Conservation (phyloP, 2,329 filamentous ascomycete species). For the Penicillium expansum region DNA sequence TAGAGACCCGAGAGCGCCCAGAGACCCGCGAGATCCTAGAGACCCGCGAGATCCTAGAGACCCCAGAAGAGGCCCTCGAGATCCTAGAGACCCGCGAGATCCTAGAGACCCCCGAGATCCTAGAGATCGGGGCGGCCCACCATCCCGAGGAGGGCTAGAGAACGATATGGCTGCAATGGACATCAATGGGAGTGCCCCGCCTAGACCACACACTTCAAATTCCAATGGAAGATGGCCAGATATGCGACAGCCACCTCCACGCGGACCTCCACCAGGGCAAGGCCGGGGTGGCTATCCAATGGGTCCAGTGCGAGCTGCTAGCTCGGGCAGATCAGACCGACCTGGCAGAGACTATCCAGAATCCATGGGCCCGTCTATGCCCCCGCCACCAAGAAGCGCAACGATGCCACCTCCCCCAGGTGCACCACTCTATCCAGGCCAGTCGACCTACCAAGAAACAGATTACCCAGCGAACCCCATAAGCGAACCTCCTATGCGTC, state of each 20-base stretch:
- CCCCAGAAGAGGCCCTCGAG: no score
- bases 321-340: constrained; percentile 24
- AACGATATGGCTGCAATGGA: constrained; percentile 42
- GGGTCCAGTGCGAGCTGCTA: constrained; percentile 28
- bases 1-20: constrained; percentile 28
- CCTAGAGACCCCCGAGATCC: constrained; percentile 25
- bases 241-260: constrained; percentile 25
- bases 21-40: constrained; percentile 12
- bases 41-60: neutral
- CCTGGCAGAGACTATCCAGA: constrained; percentile 30
- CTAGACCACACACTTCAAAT: constrained; percentile 41
- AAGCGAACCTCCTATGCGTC: constrained; percentile 23
- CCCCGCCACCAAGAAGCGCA: constrained; percentile 35
- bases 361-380: constrained; percentile 27
- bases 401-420: constrained; percentile 32
- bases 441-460: constrained; percentile 35
- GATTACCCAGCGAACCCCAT: constrained; percentile 16
- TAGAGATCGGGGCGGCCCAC: constrained; percentile 33
- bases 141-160: constrained; percentile 35
- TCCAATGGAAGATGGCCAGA: constrained; percentile 34
- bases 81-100: constrained; percentile 21
- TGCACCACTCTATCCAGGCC: constrained; percentile 31
- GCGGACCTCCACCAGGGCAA: constrained; percentile 25
- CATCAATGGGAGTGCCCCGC: constrained; percentile 31
- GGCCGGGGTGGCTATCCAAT: constrained; percentile 25